phyloP scores from a whole-genome alignment of 2,329 filamentous ascomycete genomes.

The Fusarium verticillioides region DNA sequence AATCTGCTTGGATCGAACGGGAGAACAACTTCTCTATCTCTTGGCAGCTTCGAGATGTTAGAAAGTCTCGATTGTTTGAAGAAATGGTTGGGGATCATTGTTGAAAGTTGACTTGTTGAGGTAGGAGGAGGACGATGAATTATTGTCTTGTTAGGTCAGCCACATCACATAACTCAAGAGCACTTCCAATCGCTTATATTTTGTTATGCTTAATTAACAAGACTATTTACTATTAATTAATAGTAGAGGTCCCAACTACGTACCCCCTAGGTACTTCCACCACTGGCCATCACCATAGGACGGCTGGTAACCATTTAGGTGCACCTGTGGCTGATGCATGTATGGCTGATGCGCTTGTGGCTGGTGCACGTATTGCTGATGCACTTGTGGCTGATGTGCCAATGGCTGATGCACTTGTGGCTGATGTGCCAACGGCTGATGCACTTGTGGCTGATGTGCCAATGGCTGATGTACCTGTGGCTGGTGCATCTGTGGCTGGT shows the following conservation, averaged over 20 bases:
- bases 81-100: not conserved
- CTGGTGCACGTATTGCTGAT: no score
- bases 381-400: no score
- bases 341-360: no score
- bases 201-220: conserved; percentile 12
- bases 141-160: not conserved
- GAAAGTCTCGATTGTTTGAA: not conserved
- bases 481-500: no score
- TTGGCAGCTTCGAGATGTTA: not conserved
- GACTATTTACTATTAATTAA: not conserved
- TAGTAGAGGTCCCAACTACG: no score
- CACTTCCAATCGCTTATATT: not conserved
- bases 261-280: no score
- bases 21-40: not conserved
- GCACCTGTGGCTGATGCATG: no score
- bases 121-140: not conserved
- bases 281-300: no score
- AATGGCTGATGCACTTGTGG: no score
- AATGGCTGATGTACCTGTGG: no score
- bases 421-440: no score
- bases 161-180: conserved; percentile 8
- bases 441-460: no score
- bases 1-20: not conserved
- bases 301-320: conserved; percentile 51
- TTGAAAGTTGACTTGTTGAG: not conserved